Evolutionary conservation across 2,329 filamentous ascomycete genomes (phyloP), one percentile per base, ranked within the genome.

Genomic region (Neoscytalidium dimidiatum): DNA sequence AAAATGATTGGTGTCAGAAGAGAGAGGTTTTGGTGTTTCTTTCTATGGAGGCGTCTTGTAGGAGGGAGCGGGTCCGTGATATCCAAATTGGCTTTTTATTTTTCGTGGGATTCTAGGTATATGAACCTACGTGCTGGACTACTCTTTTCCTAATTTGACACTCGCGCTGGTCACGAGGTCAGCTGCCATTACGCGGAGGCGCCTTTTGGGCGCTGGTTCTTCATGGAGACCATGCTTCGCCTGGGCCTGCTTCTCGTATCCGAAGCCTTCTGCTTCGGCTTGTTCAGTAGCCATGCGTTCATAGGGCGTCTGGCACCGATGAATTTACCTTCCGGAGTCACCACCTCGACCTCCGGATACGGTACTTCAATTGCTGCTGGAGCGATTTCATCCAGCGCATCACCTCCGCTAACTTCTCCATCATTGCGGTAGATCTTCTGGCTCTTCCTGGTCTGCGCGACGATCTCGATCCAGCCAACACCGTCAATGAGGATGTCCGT

Each of bases 401-500:
- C 53, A 0, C 7, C 33, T 7, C 17, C 26, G n/a, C 19, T 48
- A 3, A 26, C 23, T 4, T 43, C 62, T 6, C 28, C 29, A 19
- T 52, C 31, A 17, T 57, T 60, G 21, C 68, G 66, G n/a, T 28
- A 28, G 7, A 61, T 43, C 19, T n/a, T 26, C 23, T 38, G 33
- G n/a, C n/a, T 26, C 11, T 72, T 73, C 1, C 94, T 87, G 9
- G 96, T 87, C 78, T 99, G 94, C 3, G 89, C 89, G 0, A 88
- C 89, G 44, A 99, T 77, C 78, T 99, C 95, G 2, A 99, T 85
- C 91, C 96, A 99, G 7, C 95, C 95, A 28, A 93, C 90, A 1
- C 95, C 93, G 75, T 98, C 94, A 57, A 99, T 88, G 14, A 99
- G 81, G 26, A 99, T 88, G 73, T 99, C 96, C 0, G 90, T 85